These are phyloP conservation scores for Tephrocybe sp. DNA, from an alignment of 768 basidiomycete genomes.

Conservation along the genomic window DNA sequence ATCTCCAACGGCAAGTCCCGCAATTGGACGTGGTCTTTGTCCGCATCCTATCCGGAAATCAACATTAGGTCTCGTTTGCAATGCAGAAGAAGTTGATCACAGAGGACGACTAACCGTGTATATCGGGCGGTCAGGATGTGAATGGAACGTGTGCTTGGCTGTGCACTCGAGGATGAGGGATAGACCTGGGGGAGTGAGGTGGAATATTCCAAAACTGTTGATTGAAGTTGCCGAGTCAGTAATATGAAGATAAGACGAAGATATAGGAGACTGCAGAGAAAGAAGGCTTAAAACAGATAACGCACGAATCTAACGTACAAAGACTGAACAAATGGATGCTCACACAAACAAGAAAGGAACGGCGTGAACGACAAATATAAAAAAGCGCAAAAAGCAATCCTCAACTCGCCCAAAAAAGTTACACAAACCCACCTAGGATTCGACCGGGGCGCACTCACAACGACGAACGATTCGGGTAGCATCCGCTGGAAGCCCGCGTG, in stretches of 20 bases:
- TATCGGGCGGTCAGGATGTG: constrained; percentile 80
- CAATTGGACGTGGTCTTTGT: constrained; percentile 83
- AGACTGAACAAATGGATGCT: too few relatives aligned
- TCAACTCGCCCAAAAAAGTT: too few relatives aligned
- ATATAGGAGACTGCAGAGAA: too few relatives aligned
- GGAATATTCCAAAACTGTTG: constrained; percentile 81
- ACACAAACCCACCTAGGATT: constrained; percentile 75
- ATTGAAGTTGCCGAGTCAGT: not conserved
- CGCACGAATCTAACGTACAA: too few relatives aligned
- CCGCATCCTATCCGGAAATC: constrained; percentile 73
- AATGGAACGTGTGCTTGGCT: constrained; percentile 80
- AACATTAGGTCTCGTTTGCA: not conserved
- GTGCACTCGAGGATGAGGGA: constrained; percentile 67
- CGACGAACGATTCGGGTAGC: constrained; percentile 90
- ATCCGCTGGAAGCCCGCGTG: constrained; percentile 88
- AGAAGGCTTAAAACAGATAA: too few relatives aligned
- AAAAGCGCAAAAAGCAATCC: too few relatives aligned
- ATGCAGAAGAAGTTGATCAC: not conserved
- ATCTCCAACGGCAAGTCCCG: constrained; percentile 75
- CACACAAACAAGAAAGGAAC: too few relatives aligned
- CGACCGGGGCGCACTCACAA: constrained; percentile 84
- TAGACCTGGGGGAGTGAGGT: constrained; percentile 84
- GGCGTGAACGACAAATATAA: too few relatives aligned
- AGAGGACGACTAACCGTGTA: constrained; percentile 74
- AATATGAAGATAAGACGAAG: not conserved